These are phyloP conservation scores for Alternaria brassicae DNA, from an alignment of 2,329 filamentous ascomycete species.

Conservation along the genomic window DNA sequence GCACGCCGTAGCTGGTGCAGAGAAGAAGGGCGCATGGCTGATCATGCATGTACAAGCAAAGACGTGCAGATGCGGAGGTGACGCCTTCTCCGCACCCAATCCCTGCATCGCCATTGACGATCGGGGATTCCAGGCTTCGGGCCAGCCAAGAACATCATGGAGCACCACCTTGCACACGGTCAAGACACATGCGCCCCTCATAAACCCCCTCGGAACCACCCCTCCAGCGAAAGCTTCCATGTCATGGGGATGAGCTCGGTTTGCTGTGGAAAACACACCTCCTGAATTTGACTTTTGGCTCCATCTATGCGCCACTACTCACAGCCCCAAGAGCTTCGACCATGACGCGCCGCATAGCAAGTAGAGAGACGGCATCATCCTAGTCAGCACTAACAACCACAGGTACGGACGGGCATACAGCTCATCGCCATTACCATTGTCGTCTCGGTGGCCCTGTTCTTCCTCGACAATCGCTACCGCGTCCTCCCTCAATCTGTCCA, in stretches of 20 bases:
- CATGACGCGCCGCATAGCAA: conserved; percentile 53
- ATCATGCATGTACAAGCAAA: conserved; percentile 18
- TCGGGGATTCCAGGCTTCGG: conserved; percentile 18
- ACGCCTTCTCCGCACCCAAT: conserved; percentile 14
- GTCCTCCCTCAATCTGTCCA: conserved; percentile 87
- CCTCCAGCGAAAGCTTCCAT: conserved; percentile 4
- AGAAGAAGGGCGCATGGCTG: conserved; percentile 30
- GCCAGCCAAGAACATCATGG: conserved; percentile 26
- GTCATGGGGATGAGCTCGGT: conserved; percentile 22
- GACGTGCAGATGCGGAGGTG: conserved; percentile 23
- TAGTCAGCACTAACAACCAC: conserved; percentile 21
- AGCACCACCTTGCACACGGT: conserved; percentile 16
- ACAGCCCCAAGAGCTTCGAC: conserved; percentile 23
- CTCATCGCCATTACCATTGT: conserved; percentile 70
- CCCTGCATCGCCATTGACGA: conserved; percentile 25
- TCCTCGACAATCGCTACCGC: conserved; percentile 88
- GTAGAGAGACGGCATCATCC: conserved; percentile 6
- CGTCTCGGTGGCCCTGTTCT: conserved; percentile 72
- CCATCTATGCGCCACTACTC: conserved; percentile 23
- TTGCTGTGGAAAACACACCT: conserved; percentile 7
- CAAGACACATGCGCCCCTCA: conserved; percentile 17
- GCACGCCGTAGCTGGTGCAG: conserved; percentile 6
- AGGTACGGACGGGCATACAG: conserved; percentile 73
- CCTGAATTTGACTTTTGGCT: conserved; percentile 13
- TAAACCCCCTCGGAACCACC: neutral